Evolutionary conservation across 1,284 basidiomycete species (phyloP), one percentile per base, ranked within the genome.

Genomic region (Singerocomus inundabilis): DNA sequence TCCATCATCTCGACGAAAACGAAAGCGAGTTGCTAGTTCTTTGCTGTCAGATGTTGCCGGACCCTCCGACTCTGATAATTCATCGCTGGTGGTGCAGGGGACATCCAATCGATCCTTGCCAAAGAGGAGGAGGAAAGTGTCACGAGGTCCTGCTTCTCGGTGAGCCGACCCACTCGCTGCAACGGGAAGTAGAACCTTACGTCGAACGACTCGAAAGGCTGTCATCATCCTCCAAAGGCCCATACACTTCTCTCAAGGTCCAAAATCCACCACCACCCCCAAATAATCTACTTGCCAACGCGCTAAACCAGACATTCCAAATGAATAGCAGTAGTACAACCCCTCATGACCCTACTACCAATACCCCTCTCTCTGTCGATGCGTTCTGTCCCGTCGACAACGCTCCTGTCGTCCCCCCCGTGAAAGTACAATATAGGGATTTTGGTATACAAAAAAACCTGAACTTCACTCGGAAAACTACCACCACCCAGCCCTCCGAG

Each of bases 141-240:
- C 49, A 11, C 56, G 39, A 51, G 59, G 64, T 55, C 38, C 63
- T 62, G 61, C 61, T 63, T 67, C 61, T 58, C 63, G 61, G 61
- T 63, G 63, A 63, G 61, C 63, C 49, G 49, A 50, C 58, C 50
- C 54, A 50, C 61, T 66, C 65, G 60, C 64, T 67, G 63, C 49
- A 29, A 32, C 51, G 45, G 52, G 64, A 64, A 67, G 61, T 52
- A 58, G 57, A 64, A 50, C 61, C 61, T 63, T 48, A 63, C 33
- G 46, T 45, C 49, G 51, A 24, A 45, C 54, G 37, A 51, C 62
- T 58, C 53, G 56, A 60, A 68, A 64, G 63, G 53, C 49, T 24
- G 32, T 18, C 46, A 34, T 43, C 31, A 39, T 39, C 46, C 24
- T 29, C 32, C 40, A 49, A 55, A 44, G 46, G 33, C 3, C 18